Conservation (phyloP, 2,329 filamentous ascomycete genomes). For the Cladosporium sp. region DNA sequence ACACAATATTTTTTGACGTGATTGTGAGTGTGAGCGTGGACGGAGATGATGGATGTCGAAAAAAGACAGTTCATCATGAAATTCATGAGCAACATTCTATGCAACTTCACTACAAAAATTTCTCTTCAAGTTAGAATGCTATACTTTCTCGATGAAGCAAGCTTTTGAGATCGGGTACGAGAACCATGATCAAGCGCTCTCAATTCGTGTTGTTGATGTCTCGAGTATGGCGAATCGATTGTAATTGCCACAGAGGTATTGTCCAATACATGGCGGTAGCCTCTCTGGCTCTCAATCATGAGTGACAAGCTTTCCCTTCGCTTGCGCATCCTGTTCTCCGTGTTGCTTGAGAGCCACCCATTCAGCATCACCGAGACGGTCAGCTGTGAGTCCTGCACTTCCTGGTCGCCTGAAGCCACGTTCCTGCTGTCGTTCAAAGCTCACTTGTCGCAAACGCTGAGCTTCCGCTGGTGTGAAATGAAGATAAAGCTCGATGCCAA, state of each 20-base stretch:
- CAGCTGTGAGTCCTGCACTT: constrained; percentile 47
- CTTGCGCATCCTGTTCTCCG: not conserved
- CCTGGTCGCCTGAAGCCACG: constrained; percentile 55
- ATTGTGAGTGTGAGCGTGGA: not conserved
- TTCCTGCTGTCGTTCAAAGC: constrained; percentile 57
- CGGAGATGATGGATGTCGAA: not conserved
- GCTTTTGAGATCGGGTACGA: not conserved
- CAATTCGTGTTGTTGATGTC: not conserved
- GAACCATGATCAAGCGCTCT: not conserved
- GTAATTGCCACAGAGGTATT: not conserved
- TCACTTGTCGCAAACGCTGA: constrained; percentile 55
- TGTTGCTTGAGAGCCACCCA: not conserved
- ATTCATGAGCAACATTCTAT: not conserved
- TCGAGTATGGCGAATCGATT: not conserved
- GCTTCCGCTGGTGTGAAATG: constrained; percentile 55
- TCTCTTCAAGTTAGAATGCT: not conserved
- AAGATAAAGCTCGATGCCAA: constrained; percentile 42
- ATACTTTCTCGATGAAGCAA: not conserved
- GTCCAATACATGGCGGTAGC: not conserved
- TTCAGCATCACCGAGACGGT: constrained; percentile 36
- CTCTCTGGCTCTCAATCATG: not conserved
- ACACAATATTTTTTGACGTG: too few species aligned
- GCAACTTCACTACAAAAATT: not conserved
- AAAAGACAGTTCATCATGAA: not conserved
- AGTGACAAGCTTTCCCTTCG: not conserved